These are phyloP conservation scores for Arthonia radiata DNA, from an alignment of 495 filamentous ascomycete genomes.

Conservation along the genomic window DNA sequence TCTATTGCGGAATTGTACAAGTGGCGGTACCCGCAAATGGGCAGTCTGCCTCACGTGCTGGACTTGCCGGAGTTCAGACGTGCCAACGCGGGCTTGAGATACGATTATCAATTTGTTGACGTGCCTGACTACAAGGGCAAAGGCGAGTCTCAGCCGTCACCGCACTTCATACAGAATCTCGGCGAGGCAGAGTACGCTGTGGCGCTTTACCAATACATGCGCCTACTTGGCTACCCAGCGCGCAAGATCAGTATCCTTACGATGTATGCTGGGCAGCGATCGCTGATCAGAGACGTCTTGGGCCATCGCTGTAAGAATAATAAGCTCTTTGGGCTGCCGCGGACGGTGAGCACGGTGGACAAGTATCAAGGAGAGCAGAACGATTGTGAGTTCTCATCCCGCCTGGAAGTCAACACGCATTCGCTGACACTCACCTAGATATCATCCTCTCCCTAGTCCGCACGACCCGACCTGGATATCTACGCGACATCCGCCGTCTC, in stretches of 20 bases:
- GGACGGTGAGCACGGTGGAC: constrained; percentile 81
- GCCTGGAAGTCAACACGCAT: constrained; percentile 10
- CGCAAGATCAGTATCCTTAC: constrained; percentile 73
- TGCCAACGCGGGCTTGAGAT: constrained; percentile 78
- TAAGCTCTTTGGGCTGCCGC: constrained; percentile 69
- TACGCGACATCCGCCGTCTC: constrained; percentile 77
- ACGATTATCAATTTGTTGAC: constrained; percentile 93
- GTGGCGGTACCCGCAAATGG: constrained; percentile 73
- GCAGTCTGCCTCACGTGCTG: constrained; percentile 52
- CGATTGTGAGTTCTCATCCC: constrained; percentile 71
- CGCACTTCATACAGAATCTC: constrained; percentile 91
- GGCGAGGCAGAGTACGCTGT: constrained; percentile 95
- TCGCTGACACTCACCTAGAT: constrained; percentile 22
- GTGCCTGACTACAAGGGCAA: constrained; percentile 80
- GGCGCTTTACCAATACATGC: constrained; percentile 93
- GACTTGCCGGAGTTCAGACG: constrained; percentile 41
- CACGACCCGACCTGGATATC: constrained; percentile 73
- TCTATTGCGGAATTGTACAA: constrained; percentile 74
- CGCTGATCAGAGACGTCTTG: constrained; percentile 74
- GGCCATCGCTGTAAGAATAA: constrained; percentile 64
- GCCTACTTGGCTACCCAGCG: constrained; percentile 84
- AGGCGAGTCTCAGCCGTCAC: constrained; percentile 76
- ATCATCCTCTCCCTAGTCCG: constrained; percentile 80
- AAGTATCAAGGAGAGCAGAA: constrained; percentile 99
- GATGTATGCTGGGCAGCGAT: constrained; percentile 85